These are phyloP conservation scores for Microcera coccophila DNA, from an alignment of 2,329 filamentous ascomycete species.

Conservation along the genomic window DNA sequence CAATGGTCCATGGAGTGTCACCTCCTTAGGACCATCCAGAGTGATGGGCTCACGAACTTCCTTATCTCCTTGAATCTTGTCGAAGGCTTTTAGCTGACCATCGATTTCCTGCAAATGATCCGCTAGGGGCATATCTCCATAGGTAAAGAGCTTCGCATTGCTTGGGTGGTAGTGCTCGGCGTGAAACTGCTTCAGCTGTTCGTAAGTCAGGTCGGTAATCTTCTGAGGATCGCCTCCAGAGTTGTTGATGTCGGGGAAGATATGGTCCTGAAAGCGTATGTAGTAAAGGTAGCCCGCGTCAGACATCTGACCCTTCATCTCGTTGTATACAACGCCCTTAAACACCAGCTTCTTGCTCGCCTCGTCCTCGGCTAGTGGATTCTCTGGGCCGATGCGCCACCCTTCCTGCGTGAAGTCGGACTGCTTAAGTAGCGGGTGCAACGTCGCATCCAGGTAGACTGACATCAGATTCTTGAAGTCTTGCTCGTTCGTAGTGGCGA, in stretches of 20 bases:
- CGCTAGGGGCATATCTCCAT: constrained; percentile 83
- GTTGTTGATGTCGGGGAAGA: constrained; percentile 92
- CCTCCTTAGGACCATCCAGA: constrained; percentile 63
- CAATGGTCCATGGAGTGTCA: constrained; percentile 74
- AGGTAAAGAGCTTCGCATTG: constrained; percentile 93
- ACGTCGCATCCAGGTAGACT: constrained; percentile 91
- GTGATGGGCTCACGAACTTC: constrained; percentile 74
- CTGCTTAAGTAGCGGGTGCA: constrained; percentile 83
- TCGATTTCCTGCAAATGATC: constrained; percentile 79
- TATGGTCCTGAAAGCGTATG: constrained; percentile 89
- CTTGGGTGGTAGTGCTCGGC: constrained; percentile 93
- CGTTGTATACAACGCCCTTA: constrained; percentile 98
- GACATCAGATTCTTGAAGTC: constrained; percentile 96
- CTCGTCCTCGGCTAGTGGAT: constrained; percentile 58
- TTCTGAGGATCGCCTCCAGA: constrained; percentile 94
- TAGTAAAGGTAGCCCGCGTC: constrained; percentile 96
- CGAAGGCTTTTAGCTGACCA: constrained; percentile 68
- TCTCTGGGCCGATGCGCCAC: constrained; percentile 92
- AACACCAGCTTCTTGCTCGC: constrained; percentile 74
- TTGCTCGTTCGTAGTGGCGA: constrained; percentile 91
- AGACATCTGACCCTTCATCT: constrained; percentile 99
- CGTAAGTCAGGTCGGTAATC: constrained; percentile 91
- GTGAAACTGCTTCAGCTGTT: constrained; percentile 84
- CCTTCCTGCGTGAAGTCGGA: constrained; percentile 95
- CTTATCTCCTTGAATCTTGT: constrained; percentile 63